Evolutionary conservation across 768 basidiomycete genomes (phyloP).

Genomic region (Mrakia hoshinonis): DNA sequence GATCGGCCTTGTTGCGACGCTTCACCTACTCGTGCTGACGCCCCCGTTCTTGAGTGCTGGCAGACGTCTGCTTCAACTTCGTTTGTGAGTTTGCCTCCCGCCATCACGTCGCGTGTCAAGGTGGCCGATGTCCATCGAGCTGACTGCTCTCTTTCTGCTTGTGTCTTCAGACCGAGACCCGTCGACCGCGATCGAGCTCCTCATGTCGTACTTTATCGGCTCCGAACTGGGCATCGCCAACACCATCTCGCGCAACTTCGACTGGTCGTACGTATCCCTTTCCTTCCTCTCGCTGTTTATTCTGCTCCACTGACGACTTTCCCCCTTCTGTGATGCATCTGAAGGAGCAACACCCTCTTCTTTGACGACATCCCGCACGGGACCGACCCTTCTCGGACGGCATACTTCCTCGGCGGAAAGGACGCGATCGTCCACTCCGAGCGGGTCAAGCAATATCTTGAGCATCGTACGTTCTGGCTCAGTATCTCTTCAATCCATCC

Average conservation of each 20-base stretch:
- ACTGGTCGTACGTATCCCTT: slow-evolving; percentile 17
- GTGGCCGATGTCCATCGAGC: not conserved
- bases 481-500: too few species aligned
- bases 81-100: slow-evolving; percentile 44
- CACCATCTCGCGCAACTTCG: slow-evolving; percentile 53
- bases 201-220: slow-evolving; percentile 81
- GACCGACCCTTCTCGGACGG: slow-evolving; percentile 54
- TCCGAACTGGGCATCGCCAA: slow-evolving; percentile 81
- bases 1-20: not conserved
- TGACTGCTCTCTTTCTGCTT: not conserved
- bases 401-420: slow-evolving; percentile 72
- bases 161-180: slow-evolving; percentile 53
- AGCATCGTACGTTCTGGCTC: not conserved
- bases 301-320: slow-evolving; percentile 7
- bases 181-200: slow-evolving; percentile 47
- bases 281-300: not conserved
- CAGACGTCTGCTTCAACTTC: slow-evolving; percentile 86
- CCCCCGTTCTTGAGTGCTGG: slow-evolving; percentile 14
- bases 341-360: slow-evolving; percentile 62
- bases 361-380: slow-evolving; percentile 81
- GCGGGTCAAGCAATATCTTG: not conserved
- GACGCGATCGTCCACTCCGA: slow-evolving; percentile 67
- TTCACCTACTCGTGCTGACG: not conserved
- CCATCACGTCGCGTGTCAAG: not conserved
- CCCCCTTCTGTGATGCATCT: not conserved